Evolutionary conservation across 768 basidiomycete species (phyloP).

Genomic region (Russula lepida): DNA sequence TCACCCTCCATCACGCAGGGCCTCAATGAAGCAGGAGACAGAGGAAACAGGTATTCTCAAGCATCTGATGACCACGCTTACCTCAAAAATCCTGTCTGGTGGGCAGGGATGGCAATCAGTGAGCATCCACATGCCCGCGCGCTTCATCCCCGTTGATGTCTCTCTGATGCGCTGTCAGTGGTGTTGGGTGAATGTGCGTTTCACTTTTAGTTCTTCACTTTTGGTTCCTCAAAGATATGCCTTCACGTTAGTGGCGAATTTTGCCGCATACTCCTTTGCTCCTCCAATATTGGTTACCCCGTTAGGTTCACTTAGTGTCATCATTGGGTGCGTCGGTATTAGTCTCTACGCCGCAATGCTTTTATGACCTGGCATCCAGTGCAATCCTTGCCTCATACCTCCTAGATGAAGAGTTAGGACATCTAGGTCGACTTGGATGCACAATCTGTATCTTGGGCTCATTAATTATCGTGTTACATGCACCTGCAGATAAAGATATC

Average conservation of each 20-base stretch:
- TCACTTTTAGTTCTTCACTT: neutral
- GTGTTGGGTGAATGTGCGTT: slow-evolving; percentile 80
- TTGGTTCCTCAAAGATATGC: neutral
- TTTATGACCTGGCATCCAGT: slow-evolving; percentile 32
- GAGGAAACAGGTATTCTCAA: slow-evolving; percentile 37
- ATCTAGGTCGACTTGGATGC: slow-evolving; percentile 83
- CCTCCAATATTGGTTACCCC: slow-evolving; percentile 98
- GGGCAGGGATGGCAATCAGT: slow-evolving; percentile 92
- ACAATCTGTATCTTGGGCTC: slow-evolving; percentile 79
- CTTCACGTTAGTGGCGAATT: slow-evolving; percentile 57
- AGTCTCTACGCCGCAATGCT: neutral
- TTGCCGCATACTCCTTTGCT: slow-evolving; percentile 96
- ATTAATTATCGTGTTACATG: slow-evolving; percentile 90
- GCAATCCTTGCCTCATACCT: slow-evolving; percentile 92
- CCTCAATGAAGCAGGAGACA: slow-evolving; percentile 72
- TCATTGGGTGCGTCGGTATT: slow-evolving; percentile 69
- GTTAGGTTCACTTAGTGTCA: slow-evolving; percentile 90
- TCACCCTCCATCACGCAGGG: slow-evolving; percentile 46
- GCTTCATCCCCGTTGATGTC: too few species aligned
- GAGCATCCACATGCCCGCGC: slow-evolving; percentile 30
- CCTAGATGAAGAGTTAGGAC: slow-evolving; percentile 88
- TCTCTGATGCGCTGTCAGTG: slow-evolving; percentile 44
- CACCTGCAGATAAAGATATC: slow-evolving; percentile 91
- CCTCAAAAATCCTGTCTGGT: slow-evolving; percentile 90
- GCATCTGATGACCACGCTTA: slow-evolving; percentile 83